Evolutionary conservation across 2,329 filamentous ascomycete species (phyloP).

Genomic region (Phymatotrichopsis omnivora): DNA sequence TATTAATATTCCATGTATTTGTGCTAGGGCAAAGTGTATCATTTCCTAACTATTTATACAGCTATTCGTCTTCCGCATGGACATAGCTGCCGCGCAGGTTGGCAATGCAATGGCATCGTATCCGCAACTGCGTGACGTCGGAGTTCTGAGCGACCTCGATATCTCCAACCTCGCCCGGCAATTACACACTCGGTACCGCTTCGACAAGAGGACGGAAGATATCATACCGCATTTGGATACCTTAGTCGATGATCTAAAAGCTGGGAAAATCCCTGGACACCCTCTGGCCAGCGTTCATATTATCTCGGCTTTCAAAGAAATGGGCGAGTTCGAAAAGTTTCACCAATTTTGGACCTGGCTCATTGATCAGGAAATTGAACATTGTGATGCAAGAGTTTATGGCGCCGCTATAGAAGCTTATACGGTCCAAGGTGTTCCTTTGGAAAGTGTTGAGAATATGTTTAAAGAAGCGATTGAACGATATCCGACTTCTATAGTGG

Average conservation of each 20-base stretch:
- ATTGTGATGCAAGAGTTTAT: conserved; percentile 39
- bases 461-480: conserved; percentile 40
- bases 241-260: conserved; percentile 37
- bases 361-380: conserved; percentile 36
- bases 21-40: neutral
- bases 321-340: conserved; percentile 36
- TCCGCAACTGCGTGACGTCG: conserved; percentile 26
- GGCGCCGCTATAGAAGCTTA: conserved; percentile 43
- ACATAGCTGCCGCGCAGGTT: conserved; percentile 28
- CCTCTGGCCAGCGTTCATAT: conserved; percentile 38
- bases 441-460: conserved; percentile 39
- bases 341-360: conserved; percentile 43
- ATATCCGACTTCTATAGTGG: conserved; percentile 43
- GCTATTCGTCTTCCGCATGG: conserved; percentile 32
- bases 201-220: conserved; percentile 14
- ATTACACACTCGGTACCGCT: conserved; percentile 35
- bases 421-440: conserved; percentile 36
- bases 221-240: conserved; percentile 31
- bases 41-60: conserved; percentile 5
- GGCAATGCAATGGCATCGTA: conserved; percentile 26
- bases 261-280: conserved; percentile 34
- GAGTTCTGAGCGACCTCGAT: conserved; percentile 25
- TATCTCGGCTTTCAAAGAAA: conserved; percentile 41
- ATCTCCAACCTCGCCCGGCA: conserved; percentile 30
- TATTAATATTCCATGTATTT: too few species aligned